A percentile compares a stretch with the other conserved stretches of the same genome.
phyloP scores from a whole-genome alignment of 129 eudicot species.

The Arctium minus region DNA sequence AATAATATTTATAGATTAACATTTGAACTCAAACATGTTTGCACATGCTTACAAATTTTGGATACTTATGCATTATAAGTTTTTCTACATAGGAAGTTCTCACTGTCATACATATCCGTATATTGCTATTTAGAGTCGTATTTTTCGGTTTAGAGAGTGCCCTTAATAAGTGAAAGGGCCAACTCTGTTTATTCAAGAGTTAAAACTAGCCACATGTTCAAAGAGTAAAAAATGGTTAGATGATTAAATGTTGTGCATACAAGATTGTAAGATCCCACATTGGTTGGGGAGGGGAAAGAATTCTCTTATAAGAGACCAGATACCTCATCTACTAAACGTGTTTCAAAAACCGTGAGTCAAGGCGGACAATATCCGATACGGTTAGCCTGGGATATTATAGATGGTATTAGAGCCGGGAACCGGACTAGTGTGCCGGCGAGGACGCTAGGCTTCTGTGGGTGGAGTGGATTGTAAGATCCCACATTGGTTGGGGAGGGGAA shows the following conservation, averaged over 20 bases:
- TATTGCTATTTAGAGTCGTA: background rate
- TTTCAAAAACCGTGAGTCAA: no score
- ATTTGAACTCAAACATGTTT: background rate
- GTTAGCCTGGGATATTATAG: no score
- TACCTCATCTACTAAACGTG: no score
- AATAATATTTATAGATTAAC: background rate
- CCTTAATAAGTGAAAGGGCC: background rate
- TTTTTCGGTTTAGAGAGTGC: background rate
- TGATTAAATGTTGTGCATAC: background rate
- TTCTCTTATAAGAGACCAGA: no score
- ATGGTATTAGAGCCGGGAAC: no score
- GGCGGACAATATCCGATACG: no score
- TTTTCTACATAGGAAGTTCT: background rate
- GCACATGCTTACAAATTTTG: background rate
- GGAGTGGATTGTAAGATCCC: no score
- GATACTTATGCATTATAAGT: background rate
- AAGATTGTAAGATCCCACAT: no score
- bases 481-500: no score
- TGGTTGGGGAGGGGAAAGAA: no score
- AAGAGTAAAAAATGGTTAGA: background rate
- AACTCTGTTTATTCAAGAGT: background rate
- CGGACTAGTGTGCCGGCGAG: no score
- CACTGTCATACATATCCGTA: background rate
- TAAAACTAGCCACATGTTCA: background rate
- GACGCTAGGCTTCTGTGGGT: no score